Base-by-base conservation (phyloP, 371 early-diverging fungal genomes). In the Apophysomyces sp. region DNA sequence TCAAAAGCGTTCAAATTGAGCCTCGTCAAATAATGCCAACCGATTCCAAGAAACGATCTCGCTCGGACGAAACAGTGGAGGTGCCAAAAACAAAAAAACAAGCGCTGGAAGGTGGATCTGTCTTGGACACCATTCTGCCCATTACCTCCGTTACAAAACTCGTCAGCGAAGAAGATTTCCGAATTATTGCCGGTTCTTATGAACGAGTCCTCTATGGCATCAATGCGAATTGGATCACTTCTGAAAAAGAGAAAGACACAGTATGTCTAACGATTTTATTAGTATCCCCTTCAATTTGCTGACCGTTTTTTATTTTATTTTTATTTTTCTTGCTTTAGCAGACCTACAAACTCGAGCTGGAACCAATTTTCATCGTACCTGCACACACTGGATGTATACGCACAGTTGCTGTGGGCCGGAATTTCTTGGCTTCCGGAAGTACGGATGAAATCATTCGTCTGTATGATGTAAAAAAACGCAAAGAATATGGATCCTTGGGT, bases 121-220 rank as follows among this genome's bases (percentile, higher is more conserved):
- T 49, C 0, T 44, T 69, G 13, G 60, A 65, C 36, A 31, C 68
- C 15, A 64, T 66, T 16, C 29, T 65, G 32, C 59, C 62, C 4
- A 59, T 12, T 24, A 56, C 57, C 21, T 52, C 65, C 8, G 59
- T 61, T 24, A 36, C 31, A 6, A 26, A n/a, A 34, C 49, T 58
- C 29, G 30, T 40, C 8, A 58, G 61, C 52, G 62, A 67, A 39
- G 84, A 86, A 64, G 84, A 87, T 63, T 78, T 94, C 60, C 75
- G 92, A 54, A 83, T 94, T 40, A 77, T 91, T 30, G 89, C 90
- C 4, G 99, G 99, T 56, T 92, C 96, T 28, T 98, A 98, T 74
- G 98, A 98, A 73, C 90, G 97, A 18, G 82, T 98, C 16, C 83
- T 98, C 24, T 98, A 95, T 67, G 99, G 99, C 27, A 79, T 97